Conservation (phyloP, 139 green algal genomes). For the Zygnema cylindricum region DNA sequence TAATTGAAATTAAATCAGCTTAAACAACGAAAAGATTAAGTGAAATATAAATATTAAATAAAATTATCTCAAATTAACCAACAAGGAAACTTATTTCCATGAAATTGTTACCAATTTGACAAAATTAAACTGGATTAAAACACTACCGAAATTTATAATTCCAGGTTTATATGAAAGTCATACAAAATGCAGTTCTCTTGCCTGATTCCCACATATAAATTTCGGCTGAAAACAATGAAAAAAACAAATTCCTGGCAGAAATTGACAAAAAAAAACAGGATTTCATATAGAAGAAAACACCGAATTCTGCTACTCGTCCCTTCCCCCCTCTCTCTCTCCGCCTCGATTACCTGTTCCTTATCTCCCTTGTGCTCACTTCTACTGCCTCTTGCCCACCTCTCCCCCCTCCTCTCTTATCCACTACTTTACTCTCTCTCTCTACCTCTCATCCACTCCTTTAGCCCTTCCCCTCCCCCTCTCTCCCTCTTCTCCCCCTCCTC, state of each 20-base stretch:
- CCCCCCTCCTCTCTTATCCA: background rate
- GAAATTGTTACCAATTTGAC: slow-evolving; percentile 61
- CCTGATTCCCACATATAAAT: slow-evolving; percentile 28
- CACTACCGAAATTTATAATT: slow-evolving; percentile 73
- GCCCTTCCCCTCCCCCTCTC: background rate
- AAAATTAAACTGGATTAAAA: slow-evolving; percentile 58
- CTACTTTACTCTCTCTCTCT: background rate
- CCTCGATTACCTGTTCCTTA: background rate
- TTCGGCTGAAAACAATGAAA: slow-evolving; percentile 60
- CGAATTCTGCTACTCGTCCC: slow-evolving; percentile 8
- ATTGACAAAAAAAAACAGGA: background rate
- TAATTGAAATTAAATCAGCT: slow-evolving; percentile 66
- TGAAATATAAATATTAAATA: slow-evolving; percentile 60
- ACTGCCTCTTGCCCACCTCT: background rate
- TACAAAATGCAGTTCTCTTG: slow-evolving; percentile 51
- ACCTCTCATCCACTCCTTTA: background rate
- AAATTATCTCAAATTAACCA: slow-evolving; percentile 66
- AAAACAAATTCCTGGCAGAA: slow-evolving; percentile 52
- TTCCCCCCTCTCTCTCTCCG: background rate
- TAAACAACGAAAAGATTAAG: slow-evolving; percentile 57
- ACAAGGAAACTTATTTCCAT: slow-evolving; percentile 62
- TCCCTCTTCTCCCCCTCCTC: background rate
- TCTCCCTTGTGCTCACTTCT: background rate
- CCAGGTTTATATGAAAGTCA: slow-evolving; percentile 80
- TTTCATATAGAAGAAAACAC: background rate